Base-by-base conservation (phyloP, 257 asterid genomes). In the Solanum clarkiae region DNA sequence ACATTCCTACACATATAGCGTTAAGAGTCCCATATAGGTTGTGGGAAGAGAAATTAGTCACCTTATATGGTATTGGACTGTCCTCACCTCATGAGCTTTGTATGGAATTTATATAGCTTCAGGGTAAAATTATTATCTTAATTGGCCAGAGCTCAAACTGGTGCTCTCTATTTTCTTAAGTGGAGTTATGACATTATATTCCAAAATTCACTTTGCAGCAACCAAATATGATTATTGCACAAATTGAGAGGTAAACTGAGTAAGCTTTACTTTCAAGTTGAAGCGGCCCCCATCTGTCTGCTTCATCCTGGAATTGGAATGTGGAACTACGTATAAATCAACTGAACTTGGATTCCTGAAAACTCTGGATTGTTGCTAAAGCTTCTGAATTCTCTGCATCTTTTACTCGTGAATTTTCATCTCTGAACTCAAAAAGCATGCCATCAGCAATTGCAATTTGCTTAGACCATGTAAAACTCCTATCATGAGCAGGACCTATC, bases 301-400 rank as follows among this genome's bases (percentile, higher is more conserved):
- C 60, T 47, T 74, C 55, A 2, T 92, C 90, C 98, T 93, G 93
- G 92, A 92, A 80, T 69, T 42, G 40, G 59, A 74, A 74, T 11
- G n/a, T 74, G 81, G 22, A 51, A 74, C 79, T 47, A 74, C 2
- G 44, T 47, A 72, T 14, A 74, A 26, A 69, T 88, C 89, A 88
- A 22, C 91, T 55, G 83, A 89, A 86, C 7, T 88, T 89, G 14
- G 90, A 83, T 22, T 89, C 87, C 80, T 84, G 87, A 42, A 94
- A 90, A 55, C 88, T 89, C 32, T 7, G 75, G 40, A 96, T 90
- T 94, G 94, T 91, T 47, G 42, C 36, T 22, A 91, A 91, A 81
- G 99, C 98, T 63, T 97, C 99, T 55, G 98, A 94, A 86, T 84
- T 93, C 87, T 94, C 98, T 1, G 98, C 93, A 68, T 92, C 95